Percentiles rank a stretch among this genome's conserved stretches.
These are phyloP conservation scores for Linanthus parryae DNA, from an alignment of 148 eudicot species.

Conservation along the genomic window DNA sequence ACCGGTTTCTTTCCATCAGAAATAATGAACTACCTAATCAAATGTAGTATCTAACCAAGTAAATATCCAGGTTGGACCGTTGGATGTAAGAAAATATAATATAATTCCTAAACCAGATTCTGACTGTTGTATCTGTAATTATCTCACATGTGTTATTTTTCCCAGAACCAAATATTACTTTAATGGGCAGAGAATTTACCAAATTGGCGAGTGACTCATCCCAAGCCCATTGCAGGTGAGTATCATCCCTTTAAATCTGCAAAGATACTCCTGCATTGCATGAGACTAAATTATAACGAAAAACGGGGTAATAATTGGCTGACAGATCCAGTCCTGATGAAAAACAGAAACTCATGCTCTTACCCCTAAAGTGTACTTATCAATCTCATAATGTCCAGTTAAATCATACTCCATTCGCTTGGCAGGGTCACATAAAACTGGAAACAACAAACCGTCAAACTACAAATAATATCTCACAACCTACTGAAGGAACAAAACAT, in stretches of 20 bases:
- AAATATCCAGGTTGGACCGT: too few species aligned
- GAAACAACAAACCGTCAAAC: constrained; percentile 1
- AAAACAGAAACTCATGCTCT: constrained; percentile 6
- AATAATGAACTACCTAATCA: too few species aligned
- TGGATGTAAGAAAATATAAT: too few species aligned
- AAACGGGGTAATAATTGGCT: background rate
- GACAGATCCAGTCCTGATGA: background rate
- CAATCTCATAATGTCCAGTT: constrained; percentile 47
- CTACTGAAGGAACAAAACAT: background rate
- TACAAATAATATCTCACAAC: background rate
- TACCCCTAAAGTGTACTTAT: constrained; percentile 49
- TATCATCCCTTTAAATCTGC: constrained; percentile 61
- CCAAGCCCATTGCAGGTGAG: constrained; percentile 65
- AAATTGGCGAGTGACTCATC: constrained; percentile 35
- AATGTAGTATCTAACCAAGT: too few species aligned
- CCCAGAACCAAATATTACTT: too few species aligned
- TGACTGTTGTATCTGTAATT: too few species aligned
- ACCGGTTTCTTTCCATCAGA: too few species aligned
- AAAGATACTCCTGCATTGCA: constrained; percentile 46
- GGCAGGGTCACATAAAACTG: constrained; percentile 59
- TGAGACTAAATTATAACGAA: background rate
- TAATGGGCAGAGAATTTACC: too few species aligned
- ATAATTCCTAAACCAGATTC: too few species aligned
- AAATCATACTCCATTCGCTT: constrained; percentile 56
- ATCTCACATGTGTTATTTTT: too few species aligned